Evolutionary conservation across 225 moss, liverwort and hornwort species (phyloP).

Genomic region (Thuidium tamariscinum): DNA sequence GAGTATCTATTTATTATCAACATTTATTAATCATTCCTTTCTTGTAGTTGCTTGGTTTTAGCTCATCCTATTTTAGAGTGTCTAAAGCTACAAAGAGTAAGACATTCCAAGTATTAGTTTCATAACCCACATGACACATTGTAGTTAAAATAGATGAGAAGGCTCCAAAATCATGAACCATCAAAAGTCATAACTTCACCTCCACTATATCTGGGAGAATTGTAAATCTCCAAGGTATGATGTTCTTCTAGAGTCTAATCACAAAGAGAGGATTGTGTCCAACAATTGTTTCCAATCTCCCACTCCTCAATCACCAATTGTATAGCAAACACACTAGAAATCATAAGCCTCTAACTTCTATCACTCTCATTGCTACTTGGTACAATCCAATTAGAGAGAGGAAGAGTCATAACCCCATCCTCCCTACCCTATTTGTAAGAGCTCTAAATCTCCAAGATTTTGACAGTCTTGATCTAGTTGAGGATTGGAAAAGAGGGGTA

Average conservation of each 20-base stretch:
- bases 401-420: background rate
- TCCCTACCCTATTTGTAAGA: too few species aligned
- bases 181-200: too few species aligned
- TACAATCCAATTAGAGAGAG: background rate
- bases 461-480: background rate
- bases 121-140: background rate
- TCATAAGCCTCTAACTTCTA: too few species aligned
- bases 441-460: background rate
- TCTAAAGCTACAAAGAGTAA: background rate
- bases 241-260: background rate
- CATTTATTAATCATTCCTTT: too few species aligned
- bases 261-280: too few species aligned
- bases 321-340: background rate
- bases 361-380: background rate
- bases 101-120: background rate
- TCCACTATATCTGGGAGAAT: background rate
- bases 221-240: background rate
- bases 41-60: background rate
- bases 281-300: background rate
- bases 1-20: background rate
- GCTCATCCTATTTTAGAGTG: too few species aligned
- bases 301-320: background rate
- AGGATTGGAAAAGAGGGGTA: background rate
- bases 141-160: background rate
- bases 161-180: background rate